Evolutionary conservation across 305 asterid genomes (phyloP), one percentile per base, ranked within the genome.

Genomic region (Fraxinus sp.): DNA sequence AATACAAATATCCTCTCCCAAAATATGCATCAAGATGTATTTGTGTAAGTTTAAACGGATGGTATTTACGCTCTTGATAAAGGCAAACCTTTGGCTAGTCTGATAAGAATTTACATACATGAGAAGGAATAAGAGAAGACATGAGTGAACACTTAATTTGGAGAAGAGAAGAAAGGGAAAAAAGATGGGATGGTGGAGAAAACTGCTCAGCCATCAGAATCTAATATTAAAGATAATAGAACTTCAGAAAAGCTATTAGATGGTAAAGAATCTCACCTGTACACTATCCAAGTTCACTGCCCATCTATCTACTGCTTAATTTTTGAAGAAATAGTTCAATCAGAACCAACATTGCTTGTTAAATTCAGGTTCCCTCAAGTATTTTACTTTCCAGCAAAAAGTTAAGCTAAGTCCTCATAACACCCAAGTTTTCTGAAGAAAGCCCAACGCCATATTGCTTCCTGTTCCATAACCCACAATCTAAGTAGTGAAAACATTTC

Each of bases 251-350:
- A 80, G 57, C 35, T 18, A 8, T 6, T n/a, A 52, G 20, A 52
- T 30, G 16, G 71, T 52, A 8, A 55, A 32, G 46, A 57, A 78
- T 39, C n/a, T 55, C 35, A 79, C 80, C 86, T 74, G 32, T 59
- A 73, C 22, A 35, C 73, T 35, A 68, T 71, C 59, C 28, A 4
- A 57, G 46, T 55, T 32, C 80, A 41, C 41, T 20, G 79, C 41
- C 22, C 55, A 35, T 18, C 11, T 43, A 24, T 24, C 9, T 13
- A 78, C 70, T 11, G 22, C n/a, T 2, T 64, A 14, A 9, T 37
- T 66, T 72, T 73, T 73, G 59, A 73, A 59, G 70, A 59, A 59
- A 59, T 59, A 59, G 20, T 59, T 59, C 30, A 59, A 20, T 59
- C 70, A 59, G 77, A 71, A 26, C 57, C 52, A 59, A 59, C 79